Evolutionary conservation across 2,329 filamentous ascomycete species (phyloP), one percentile per base, ranked within the genome.

Genomic region (Penicillium italicum): DNA sequence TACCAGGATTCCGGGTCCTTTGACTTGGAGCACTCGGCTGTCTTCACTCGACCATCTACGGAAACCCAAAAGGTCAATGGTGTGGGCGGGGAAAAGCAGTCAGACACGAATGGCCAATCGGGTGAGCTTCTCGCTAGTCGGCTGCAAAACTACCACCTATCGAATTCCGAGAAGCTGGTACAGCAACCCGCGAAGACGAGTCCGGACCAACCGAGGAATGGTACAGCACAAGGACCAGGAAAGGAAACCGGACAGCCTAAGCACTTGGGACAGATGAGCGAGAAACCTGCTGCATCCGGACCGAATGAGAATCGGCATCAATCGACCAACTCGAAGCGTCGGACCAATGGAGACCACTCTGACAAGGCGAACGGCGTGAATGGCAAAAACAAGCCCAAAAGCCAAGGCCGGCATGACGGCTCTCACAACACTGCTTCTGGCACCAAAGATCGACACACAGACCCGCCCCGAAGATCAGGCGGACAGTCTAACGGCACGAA

Each of bases 81-180:
- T 38, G 55, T 33, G 8, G 61, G 59, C 38, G 50, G 37, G 36
- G 58, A 50, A 47, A 50, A 46, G 3, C 60, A 44, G 24, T n/a
- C 31, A 50, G 69, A 69, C n/a, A 58, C 62, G 31, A 61, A 63
- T 52, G 68, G 62, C 31, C 69, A 71, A 53, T 61, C 66, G n/a
- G n/a, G n/a, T 2, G 70, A 71, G 55, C 64, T 70, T 8, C 67
- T 76, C 31, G 72, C 72, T 5, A 73, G 68, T 38, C 69, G 70
- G 49, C 48, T 76, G 34, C 72, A 75, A 49, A 72, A 70, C 28
- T 66, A 72, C 28, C 72, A 76, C 41, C 49, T 75, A 33, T 69
- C 73, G 12, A 72, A 73, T 49, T 64, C 66, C 5, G 66, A 72
- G 44, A 71, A 66, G 36, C 37, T 62, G 9, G 49, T 62, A 9